Base-by-base conservation (phyloP, 345 rosid species). In the Melaleuca quinquenervia region DNA sequence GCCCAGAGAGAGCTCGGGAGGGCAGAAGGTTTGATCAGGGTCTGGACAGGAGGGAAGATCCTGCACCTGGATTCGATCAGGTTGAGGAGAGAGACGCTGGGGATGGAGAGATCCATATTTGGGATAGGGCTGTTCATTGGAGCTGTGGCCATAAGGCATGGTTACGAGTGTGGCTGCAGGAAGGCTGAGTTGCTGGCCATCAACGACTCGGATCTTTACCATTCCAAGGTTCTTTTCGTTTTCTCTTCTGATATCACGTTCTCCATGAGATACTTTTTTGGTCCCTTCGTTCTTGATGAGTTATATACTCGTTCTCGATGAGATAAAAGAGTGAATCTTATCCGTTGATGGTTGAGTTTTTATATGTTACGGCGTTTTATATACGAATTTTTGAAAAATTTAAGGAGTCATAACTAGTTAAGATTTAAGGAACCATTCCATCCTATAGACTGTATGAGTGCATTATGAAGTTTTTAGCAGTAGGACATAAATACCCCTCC, bases 91-190 rank as follows among this genome's bases (percentile, higher is more conserved):
- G 98, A 96, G 90, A 96, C 97, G 15, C 54, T 91, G 83, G 92
- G 93, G 29, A 92, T 94, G 96, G 97, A 96, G 84, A 93, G 85
- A 53, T 97, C 98, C 21, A 92, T 95, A 58, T 93, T 96, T 87
- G 99, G 99, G 60, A 93, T 94, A 87, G 98, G 98, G 85, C 90
- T 96, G 90, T 93, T 95, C 85, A 90, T 97, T 45, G 98, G 98
- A 91, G 98, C 99, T 88, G 95, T 97, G 60, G 99, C 98, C 21
- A 89, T 97, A 85, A 89, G 98, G 54, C 86, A 95, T 83, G 98
- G 98, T 7, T 95, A 91, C 55, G 98, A 95, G 76, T 92, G 92
- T 88, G 95, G 96, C 26, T 97, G 99, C 87, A 86, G 88, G 52
- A 91, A 84, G 62, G 97, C 98, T 53, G 93, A 97, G 90, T 92